Conservation (phyloP, 208 protist genomes). For the Trypanosoma melophagium region DNA sequence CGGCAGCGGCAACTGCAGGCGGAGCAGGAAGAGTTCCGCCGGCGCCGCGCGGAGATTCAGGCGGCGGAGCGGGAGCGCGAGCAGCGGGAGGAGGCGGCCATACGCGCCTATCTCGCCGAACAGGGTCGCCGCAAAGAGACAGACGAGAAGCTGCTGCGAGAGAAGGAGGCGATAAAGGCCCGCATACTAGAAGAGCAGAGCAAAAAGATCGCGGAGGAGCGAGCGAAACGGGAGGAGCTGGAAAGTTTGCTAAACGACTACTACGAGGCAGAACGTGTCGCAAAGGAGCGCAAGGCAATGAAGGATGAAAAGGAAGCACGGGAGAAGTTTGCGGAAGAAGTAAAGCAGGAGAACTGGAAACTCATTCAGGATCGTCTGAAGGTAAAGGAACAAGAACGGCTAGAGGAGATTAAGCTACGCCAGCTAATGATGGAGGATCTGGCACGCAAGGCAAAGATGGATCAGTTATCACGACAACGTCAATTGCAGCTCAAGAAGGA, state of each 20-base stretch:
- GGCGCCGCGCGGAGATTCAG: constrained; percentile 69
- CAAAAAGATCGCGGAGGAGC: constrained; percentile 77
- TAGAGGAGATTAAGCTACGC: constrained; percentile 81
- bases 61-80: constrained; percentile 72
- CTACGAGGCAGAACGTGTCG: constrained; percentile 85
- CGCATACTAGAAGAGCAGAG: constrained; percentile 84
- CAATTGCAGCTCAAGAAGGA: constrained; percentile 74
- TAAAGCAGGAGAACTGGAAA: constrained; percentile 68
- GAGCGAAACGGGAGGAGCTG: constrained; percentile 80
- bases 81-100: constrained; percentile 79
- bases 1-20: constrained; percentile 75
- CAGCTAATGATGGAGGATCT: constrained; percentile 84
- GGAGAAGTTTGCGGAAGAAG: constrained; percentile 60
- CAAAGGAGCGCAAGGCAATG: constrained; percentile 69
- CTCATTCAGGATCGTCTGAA: constrained; percentile 69
- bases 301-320: constrained; percentile 67
- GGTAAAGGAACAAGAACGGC: constrained; percentile 54
- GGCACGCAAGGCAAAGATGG: constrained; percentile 78
- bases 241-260: constrained; percentile 87
- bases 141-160: constrained; percentile 63
- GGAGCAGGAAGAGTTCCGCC: constrained; percentile 82
- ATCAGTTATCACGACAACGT: constrained; percentile 69
- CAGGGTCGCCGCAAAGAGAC: constrained; percentile 68
- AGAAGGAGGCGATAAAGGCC: constrained; percentile 75
- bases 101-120: constrained; percentile 77